Evolutionary conservation across 257 asterid genomes (phyloP).

Genomic region (Solanum verrucosum): DNA sequence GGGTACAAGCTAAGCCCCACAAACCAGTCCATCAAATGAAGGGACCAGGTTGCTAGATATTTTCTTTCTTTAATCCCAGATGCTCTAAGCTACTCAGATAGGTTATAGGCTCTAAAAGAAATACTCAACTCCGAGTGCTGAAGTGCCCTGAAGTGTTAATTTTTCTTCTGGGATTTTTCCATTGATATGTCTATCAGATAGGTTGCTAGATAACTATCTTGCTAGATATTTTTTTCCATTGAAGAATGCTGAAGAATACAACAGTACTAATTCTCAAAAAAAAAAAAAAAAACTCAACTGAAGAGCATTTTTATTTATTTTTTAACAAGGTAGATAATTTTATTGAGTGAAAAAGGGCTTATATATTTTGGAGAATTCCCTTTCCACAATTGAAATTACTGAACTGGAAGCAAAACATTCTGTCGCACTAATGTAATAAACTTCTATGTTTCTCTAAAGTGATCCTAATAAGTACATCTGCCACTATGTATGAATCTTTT

Average conservation of each 20-base stretch:
- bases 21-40: not conserved
- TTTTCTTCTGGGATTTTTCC: no score
- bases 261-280: no score
- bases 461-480: not conserved
- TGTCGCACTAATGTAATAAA: not conserved
- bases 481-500: not conserved
- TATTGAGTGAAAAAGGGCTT: not conserved
- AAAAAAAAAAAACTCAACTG: not conserved
- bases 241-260: no score
- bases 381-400: not conserved
- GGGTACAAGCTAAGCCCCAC: not conserved
- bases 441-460: not conserved
- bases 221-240: no score
- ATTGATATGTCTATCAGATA: no score
- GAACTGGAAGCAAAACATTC: not conserved
- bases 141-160: no score
- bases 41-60: not conserved
- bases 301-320: not conserved
- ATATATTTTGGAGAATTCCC: not conserved
- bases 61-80: not conserved
- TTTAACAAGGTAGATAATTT: not conserved
- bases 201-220: no score
- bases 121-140: no score
- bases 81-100: not conserved
- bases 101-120: not conserved